These are phyloP conservation scores for Amphicarpaea edgeworthii DNA, from an alignment of 306 rosid genomes.

Conservation along the genomic window DNA sequence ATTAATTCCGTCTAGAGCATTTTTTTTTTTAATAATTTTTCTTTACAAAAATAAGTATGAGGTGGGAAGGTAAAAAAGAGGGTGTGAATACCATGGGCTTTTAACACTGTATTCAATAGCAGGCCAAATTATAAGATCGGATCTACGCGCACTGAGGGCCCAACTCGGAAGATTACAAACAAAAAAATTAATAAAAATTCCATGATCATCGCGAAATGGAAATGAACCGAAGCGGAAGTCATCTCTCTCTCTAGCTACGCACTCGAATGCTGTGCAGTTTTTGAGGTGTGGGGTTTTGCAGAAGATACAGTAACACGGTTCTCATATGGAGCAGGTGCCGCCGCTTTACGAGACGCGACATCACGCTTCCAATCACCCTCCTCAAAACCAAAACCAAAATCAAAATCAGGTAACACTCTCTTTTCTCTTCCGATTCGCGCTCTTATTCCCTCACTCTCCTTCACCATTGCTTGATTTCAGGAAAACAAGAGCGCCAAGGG, in stretches of 20 bases:
- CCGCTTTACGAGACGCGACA: constrained; percentile 77
- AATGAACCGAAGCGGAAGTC: constrained; percentile 32
- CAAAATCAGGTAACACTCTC: constrained; percentile 36
- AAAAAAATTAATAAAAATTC: not conserved
- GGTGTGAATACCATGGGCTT: too few relatives aligned
- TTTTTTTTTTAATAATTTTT: too few relatives aligned
- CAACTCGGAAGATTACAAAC: not conserved
- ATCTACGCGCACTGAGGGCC: not conserved
- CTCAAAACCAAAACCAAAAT: constrained; percentile 48
- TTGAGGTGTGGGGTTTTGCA: constrained; percentile 58
- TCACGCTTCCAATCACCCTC: constrained; percentile 78
- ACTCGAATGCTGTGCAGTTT: constrained; percentile 50
- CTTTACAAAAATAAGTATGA: too few relatives aligned
- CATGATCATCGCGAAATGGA: constrained; percentile 33
- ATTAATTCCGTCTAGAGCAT: too few relatives aligned
- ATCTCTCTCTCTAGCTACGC: constrained; percentile 22
- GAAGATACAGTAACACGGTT: constrained; percentile 38
- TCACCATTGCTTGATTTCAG: constrained; percentile 49
- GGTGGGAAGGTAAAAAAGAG: too few relatives aligned
- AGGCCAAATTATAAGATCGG: too few relatives aligned
- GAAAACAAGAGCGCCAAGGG: constrained; percentile 53
- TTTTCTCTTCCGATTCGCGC: constrained; percentile 21
- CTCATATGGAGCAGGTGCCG: constrained; percentile 56
- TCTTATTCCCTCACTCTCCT: not conserved
- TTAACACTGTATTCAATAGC: too few relatives aligned